Evolutionary conservation across 2,329 filamentous ascomycete species (phyloP).

Genomic region (Capronia americana): DNA sequence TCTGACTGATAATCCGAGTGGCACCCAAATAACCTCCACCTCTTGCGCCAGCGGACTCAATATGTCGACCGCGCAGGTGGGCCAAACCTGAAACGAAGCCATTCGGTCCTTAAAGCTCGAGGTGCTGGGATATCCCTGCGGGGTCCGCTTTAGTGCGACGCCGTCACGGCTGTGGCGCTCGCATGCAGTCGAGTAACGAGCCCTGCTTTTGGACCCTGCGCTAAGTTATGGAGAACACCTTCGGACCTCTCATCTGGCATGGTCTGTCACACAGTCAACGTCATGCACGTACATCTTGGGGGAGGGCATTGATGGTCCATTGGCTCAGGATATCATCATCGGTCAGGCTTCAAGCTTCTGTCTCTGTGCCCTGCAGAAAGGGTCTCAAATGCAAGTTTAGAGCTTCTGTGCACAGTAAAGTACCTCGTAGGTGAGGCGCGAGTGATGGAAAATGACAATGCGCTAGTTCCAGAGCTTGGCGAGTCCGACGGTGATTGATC

Average conservation of each 20-base stretch:
- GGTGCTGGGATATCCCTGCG: constrained; percentile 1
- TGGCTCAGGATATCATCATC: constrained; percentile 13
- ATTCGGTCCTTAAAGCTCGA: constrained; percentile 6
- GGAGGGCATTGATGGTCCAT: constrained; percentile 10
- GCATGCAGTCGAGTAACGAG: constrained; percentile 8
- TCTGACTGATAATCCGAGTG: background rate
- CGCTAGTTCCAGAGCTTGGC: background rate
- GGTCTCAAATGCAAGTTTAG: background rate
- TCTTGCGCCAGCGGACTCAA: background rate
- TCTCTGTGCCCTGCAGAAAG: constrained; percentile 10
- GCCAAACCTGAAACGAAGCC: constrained; percentile 32
- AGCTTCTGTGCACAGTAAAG: background rate
- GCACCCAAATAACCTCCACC: background rate
- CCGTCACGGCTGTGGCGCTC: constrained; percentile 28
- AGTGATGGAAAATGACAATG: background rate
- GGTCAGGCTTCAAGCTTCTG: constrained; percentile 4
- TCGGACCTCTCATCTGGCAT: background rate
- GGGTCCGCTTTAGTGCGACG: constrained; percentile 2
- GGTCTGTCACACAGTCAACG: constrained; percentile 8
- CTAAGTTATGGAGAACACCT: background rate
- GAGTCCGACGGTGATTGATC: background rate
- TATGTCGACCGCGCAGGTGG: constrained; percentile 8
- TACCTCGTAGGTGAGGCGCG: background rate
- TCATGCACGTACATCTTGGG: constrained; percentile 16
- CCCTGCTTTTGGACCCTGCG: constrained; percentile 9